A percentile compares a stretch with the other conserved stretches of the same genome.
phyloP scores from a whole-genome alignment of 2,329 filamentous ascomycete species.

The Hymenoscyphus fraxineus region DNA sequence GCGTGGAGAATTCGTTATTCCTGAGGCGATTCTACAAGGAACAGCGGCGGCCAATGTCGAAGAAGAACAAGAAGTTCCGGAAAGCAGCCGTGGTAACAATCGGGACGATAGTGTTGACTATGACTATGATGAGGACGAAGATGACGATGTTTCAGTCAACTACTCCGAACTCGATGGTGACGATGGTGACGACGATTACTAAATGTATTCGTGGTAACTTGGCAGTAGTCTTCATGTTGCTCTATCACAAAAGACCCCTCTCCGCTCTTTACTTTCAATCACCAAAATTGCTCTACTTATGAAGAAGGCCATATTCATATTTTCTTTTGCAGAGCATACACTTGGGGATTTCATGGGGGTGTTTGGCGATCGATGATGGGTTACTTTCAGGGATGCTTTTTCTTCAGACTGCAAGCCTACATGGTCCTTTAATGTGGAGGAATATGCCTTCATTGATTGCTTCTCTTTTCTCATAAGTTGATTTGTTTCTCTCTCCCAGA shows the following conservation, averaged over 20 bases:
- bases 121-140: too few relatives aligned
- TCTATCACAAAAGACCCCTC: too few relatives aligned
- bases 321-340: background rate
- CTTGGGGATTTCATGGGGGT: background rate
- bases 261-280: too few relatives aligned
- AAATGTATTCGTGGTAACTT: too few relatives aligned
- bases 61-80: background rate
- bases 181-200: too few relatives aligned
- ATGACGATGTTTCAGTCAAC: too few relatives aligned
- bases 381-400: background rate
- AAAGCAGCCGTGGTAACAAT: background rate
- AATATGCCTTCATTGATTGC: background rate
- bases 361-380: background rate
- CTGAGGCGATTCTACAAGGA: background rate
- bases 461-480: background rate
- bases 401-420: background rate
- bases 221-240: too few relatives aligned
- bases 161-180: too few relatives aligned
- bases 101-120: too few relatives aligned
- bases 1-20: slow-evolving; percentile 3
- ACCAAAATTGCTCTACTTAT: background rate
- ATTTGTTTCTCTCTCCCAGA: background rate
- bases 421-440: background rate
- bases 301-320: background rate
- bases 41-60: background rate